Base-by-base conservation (phyloP, 352 stramenopile species). In the Pythium aristosporum region DNA sequence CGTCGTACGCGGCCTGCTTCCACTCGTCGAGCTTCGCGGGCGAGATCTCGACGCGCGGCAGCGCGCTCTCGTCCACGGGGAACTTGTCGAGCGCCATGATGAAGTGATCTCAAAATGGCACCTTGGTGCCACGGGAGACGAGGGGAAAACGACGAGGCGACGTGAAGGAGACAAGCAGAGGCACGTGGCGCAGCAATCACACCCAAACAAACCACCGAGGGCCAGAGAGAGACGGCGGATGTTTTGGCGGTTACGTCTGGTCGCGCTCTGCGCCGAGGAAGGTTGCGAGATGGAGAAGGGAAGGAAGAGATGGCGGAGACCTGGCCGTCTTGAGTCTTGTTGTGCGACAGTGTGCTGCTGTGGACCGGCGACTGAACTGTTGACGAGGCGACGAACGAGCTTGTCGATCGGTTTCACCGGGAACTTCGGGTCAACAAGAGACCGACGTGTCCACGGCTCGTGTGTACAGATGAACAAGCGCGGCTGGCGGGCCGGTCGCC, bases 1-100 rank as follows among this genome's bases (percentile, higher is more conserved):
- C 74, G n/a, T 74, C 54, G 30, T 67, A 69, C 10, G 69, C 73
- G 15, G 72, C 63, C 16, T 71, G 41, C 28, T 65, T 65, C 74
- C 74, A 82, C 16, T 67, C 63, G 13, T 63, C 49, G 12, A 82
- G 41, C 25, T 53, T 61, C 47, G 56, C 52, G 23, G 39, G 39
- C 15, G 62, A 61, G 53, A 69, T 72, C 25, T 41, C 63, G 47
- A 73, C 62, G 62, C 69, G 65, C 18, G 72, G 72, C 20, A 79
- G 30, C n/a, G 67, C 67, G 44, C 60, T 52, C 23, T 73, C 67
- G 46, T 68, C 60, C 21, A 73, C 67, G 25, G 67, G 67, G 57
- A 73, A 73, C 32, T 63, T 67, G 32, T 73, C 60, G 11, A 73
- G 53, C 49, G 51, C 56, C 67, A 69, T 69, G 41, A 12, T 46